Conservation (phyloP, 2,329 filamentous ascomycete species). For the Cladosporium sp. region DNA sequence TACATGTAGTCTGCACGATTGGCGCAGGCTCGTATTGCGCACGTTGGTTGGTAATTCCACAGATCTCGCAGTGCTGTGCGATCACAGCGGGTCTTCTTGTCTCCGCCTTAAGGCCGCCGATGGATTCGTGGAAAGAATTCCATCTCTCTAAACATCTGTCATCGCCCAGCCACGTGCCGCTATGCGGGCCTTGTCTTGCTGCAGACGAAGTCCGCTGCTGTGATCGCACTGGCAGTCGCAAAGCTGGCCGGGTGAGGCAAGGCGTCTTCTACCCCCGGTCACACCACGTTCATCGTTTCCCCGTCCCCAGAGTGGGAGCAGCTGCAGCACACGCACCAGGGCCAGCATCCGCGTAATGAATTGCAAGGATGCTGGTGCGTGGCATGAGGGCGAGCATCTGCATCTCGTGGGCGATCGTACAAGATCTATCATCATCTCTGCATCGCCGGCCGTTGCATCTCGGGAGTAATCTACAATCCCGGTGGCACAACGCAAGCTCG, state of each 20-base stretch:
- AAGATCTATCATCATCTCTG: neutral
- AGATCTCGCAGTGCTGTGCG: no score
- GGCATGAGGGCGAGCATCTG: neutral
- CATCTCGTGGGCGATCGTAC: neutral
- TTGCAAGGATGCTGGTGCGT: neutral
- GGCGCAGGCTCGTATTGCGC: neutral
- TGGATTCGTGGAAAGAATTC: neutral
- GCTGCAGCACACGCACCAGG: no score
- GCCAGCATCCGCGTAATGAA: neutral
- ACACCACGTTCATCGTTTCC: neutral
- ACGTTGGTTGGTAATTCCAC: no score
- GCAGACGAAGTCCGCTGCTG: neutral
- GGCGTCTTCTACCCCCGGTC: neutral
- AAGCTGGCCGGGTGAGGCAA: neutral
- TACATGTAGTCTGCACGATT: no score
- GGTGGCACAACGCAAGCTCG: no score
- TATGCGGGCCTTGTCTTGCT: neutral
- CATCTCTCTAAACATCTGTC: neutral
- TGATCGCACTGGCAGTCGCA: neutral
- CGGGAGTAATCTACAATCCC: no score
- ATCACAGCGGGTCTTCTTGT: neutral
- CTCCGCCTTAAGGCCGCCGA: constrained; percentile 1
- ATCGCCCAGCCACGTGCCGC: constrained; percentile 6
- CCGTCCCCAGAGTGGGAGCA: no score
- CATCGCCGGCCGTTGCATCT: no score